Evolutionary conservation across 208 protist genomes (phyloP).

Genomic region (Crithidia bombi): DNA sequence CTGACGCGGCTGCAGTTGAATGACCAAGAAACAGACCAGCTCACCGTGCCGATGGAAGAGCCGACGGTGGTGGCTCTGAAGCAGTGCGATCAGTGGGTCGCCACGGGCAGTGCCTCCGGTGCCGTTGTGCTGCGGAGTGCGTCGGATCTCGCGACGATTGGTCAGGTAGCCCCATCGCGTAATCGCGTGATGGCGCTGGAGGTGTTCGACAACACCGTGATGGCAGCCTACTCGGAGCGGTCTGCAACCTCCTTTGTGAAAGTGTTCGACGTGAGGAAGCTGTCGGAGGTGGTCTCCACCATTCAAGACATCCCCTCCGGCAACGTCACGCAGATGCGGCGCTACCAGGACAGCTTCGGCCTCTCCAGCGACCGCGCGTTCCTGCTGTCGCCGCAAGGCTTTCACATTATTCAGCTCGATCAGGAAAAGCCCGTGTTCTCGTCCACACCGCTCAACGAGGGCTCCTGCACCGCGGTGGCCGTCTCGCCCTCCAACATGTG

Average conservation of each 20-base stretch:
- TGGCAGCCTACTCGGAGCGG: constrained; percentile 72
- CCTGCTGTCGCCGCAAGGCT: constrained; percentile 68
- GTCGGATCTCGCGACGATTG: constrained; percentile 50
- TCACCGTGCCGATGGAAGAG: constrained; percentile 66
- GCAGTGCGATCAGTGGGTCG: constrained; percentile 74
- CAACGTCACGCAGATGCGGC: constrained; percentile 73
- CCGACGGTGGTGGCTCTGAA: constrained; percentile 60
- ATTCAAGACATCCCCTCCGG: constrained; percentile 69
- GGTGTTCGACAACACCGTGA: constrained; percentile 79
- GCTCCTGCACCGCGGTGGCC: constrained; percentile 63
- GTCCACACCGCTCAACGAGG: constrained; percentile 58
- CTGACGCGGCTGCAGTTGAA: constrained; percentile 72
- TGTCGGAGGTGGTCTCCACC: constrained; percentile 61
- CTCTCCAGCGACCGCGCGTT: constrained; percentile 62
- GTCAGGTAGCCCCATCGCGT: constrained; percentile 45
- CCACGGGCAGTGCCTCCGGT: constrained; percentile 69
- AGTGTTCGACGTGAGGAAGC: constrained; percentile 83
- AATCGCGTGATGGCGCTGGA: constrained; percentile 80
- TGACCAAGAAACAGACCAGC: constrained; percentile 41
- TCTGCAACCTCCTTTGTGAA: constrained; percentile 73
- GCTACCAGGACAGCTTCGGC: constrained; percentile 77
- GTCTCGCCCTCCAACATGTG: constrained; percentile 83
- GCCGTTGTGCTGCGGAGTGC: constrained; percentile 63
- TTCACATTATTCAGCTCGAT: constrained; percentile 84
- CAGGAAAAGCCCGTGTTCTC: constrained; percentile 64